These are phyloP conservation scores for Chenopodium album DNA, from an alignment of 148 eudicot genomes.

Conservation along the genomic window DNA sequence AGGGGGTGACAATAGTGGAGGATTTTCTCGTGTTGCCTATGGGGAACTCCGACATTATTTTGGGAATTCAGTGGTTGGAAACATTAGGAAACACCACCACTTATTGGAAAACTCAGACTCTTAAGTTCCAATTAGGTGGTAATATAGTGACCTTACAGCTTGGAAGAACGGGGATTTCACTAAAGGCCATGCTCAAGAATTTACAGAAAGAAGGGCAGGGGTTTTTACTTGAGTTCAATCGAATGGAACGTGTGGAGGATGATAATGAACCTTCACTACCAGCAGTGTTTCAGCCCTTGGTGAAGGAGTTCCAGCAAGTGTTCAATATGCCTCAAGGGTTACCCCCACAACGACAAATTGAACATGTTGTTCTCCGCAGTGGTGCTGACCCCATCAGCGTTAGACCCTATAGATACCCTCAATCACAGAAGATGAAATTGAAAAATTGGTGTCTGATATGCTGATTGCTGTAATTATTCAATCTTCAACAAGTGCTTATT, in stretches of 20 bases:
- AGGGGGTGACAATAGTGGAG: background rate
- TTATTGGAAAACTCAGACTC: background rate
- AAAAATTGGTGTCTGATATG: no score
- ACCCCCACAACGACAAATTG: background rate
- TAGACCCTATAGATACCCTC: background rate
- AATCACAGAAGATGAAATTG: no score
- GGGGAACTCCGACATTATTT: background rate
- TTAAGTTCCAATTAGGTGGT: background rate
- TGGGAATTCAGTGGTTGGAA: background rate
- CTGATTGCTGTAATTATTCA: no score
- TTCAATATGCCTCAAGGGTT: background rate
- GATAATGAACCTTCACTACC: no score
- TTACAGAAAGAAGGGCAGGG: background rate
- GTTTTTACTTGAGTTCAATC: background rate
- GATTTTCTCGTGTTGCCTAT: background rate
- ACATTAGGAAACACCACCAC: background rate
- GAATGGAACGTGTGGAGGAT: background rate
- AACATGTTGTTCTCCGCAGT: background rate
- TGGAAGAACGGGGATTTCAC: background rate
- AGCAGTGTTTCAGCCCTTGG: background rate
- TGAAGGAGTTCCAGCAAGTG: background rate
- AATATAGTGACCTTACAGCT: background rate
- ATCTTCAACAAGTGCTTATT: no score
- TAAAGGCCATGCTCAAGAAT: background rate
- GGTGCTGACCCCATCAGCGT: background rate